phyloP scores from a whole-genome alignment of 2,329 filamentous ascomycete genomes.

The Calonectria pteridis region DNA sequence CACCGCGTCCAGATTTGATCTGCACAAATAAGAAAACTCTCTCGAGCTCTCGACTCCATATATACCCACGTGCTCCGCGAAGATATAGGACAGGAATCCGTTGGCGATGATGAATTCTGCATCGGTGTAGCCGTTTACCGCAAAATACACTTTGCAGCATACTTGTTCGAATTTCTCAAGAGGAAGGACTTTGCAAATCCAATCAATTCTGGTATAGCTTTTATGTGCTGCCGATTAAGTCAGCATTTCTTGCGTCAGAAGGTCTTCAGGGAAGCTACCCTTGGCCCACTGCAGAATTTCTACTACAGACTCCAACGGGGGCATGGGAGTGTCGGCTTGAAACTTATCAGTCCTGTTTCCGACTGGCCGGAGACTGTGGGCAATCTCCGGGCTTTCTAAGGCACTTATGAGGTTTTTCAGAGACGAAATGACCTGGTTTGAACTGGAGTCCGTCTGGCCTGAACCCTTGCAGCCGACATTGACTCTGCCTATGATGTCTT shows the following conservation, averaged over 20 bases:
- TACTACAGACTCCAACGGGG: constrained; percentile 45
- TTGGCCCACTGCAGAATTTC: constrained; percentile 49
- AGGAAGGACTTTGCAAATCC: constrained; percentile 50
- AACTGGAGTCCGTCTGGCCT: not conserved
- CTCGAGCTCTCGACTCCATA: constrained; percentile 39
- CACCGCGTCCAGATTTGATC: constrained; percentile 43
- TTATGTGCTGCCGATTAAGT: constrained; percentile 38
- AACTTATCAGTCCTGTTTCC: not conserved
- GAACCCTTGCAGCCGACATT: not conserved
- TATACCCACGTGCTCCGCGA: constrained; percentile 47
- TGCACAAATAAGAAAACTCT: constrained; percentile 42
- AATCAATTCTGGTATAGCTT: constrained; percentile 41
- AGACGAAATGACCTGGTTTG: constrained; percentile 19
- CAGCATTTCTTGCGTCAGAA: not conserved
- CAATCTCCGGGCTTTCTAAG: constrained; percentile 2
- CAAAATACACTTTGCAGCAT: constrained; percentile 53
- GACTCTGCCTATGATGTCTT: constrained; percentile 29
- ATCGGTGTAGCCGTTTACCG: constrained; percentile 47
- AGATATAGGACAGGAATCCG: constrained; percentile 51
- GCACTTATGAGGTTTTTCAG: constrained; percentile 17
- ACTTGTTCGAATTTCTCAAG: constrained; percentile 47
- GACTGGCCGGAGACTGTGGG: not conserved
- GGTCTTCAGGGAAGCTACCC: constrained; percentile 29
- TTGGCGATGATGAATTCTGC: constrained; percentile 52
- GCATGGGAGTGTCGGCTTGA: constrained; percentile 33